Base-by-base conservation (phyloP, 164 flowering plant species). In the Umbellularia californica region DNA sequence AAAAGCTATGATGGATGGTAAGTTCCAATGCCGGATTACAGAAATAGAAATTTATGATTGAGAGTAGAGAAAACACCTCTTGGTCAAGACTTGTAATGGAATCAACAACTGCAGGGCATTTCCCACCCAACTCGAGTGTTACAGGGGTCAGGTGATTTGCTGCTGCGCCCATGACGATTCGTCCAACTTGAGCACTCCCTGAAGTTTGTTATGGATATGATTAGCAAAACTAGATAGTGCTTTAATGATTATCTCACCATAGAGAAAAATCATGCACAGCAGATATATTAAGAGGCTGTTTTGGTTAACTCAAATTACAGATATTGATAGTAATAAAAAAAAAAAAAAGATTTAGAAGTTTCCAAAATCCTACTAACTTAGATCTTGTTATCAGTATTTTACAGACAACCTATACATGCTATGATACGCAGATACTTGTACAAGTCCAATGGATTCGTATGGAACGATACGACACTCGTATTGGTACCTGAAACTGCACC, bases 101-200 rank as follows among this genome's bases (percentile, higher is more conserved):
- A 25, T 73, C 98, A 1, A 93, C 13, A 50, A 95, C 82, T 25
- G 81, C 78, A 15, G 99, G 97, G 81, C 97, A 86, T 85, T 93
- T 95, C 72, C 98, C 99, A 14, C 99, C 98, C 60, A 93, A 86
- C 83, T 95, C 99, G 15, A 93, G 78, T 11, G 91, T 87, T 24
- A 95, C 97, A 25, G 99, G 99, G 0, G 99, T 93, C 30, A 93
- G 81, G 79, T 95, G 91, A 72, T 87, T 88, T 14, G 89, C 96
- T 27, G 97, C 98, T 68, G 97, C 97, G 50, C 91, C 23, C 96
- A 92, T 85, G 75, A 95, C 87, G 9, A 91, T 73, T 5, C 89
- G 81, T 3, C 89, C 99, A 28, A 92, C 87, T 60, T 79, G 74
- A 27, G 85, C 79, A 83, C 94, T 92, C 69, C 98, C 97, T 91